Evolutionary conservation across 2,329 filamentous ascomycete genomes (phyloP).

Genomic region (Colletotrichum higginsianum): DNA sequence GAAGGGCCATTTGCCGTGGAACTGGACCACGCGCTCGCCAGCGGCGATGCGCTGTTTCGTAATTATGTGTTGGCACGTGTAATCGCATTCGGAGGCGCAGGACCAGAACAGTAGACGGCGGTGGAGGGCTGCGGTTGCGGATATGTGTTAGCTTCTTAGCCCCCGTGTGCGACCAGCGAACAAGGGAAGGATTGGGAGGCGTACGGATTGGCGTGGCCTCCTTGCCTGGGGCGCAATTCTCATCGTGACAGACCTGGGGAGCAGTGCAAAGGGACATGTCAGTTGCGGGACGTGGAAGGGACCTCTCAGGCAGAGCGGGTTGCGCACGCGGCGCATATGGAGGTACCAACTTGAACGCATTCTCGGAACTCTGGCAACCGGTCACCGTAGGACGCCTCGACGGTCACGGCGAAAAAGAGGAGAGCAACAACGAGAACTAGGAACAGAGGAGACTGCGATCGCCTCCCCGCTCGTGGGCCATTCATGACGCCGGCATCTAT

Average conservation of each 20-base stretch:
- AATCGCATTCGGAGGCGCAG: constrained; percentile 95
- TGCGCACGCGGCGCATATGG: constrained; percentile 30
- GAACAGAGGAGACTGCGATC: constrained; percentile 43
- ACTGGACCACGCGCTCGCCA: constrained; percentile 84
- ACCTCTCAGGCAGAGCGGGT: not conserved
- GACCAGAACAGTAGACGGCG: constrained; percentile 92
- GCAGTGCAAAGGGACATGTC: constrained; percentile 20
- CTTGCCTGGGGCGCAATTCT: constrained; percentile 82
- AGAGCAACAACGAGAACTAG: constrained; percentile 52
- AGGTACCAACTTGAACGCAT: constrained; percentile 81
- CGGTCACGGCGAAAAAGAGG: constrained; percentile 59
- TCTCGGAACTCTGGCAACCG: constrained; percentile 87
- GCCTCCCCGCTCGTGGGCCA: constrained; percentile 38
- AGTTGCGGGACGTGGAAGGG: constrained; percentile 20
- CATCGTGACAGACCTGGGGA: constrained; percentile 79
- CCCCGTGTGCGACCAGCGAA: not conserved
- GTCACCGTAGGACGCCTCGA: constrained; percentile 85
- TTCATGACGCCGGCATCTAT: constrained; percentile 42
- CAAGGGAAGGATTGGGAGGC: constrained; percentile 47
- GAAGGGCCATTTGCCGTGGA: constrained; percentile 99
- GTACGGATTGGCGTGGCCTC: constrained; percentile 77
- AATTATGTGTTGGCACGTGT: constrained; percentile 95
- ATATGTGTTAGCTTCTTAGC: constrained; percentile 31
- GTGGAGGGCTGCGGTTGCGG: constrained; percentile 75
- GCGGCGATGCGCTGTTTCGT: constrained; percentile 79